phyloP scores from a whole-genome alignment of 441 rosid genomes.

The Raphanus hybrid region DNA sequence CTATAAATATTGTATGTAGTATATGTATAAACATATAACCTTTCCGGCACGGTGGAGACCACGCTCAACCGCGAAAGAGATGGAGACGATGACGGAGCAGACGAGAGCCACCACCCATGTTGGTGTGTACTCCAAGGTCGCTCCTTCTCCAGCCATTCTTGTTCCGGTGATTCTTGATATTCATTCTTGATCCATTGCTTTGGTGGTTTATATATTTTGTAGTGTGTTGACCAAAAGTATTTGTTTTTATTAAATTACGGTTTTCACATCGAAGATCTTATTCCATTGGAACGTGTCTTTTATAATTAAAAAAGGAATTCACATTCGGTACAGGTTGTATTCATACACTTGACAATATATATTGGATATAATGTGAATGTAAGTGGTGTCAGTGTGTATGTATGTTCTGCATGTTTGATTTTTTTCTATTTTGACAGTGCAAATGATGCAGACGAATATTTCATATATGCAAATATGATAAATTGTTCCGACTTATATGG shows the following conservation, averaged over 20 bases:
- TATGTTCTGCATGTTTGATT: too few species aligned
- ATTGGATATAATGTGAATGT: background rate
- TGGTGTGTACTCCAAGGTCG: constrained; percentile 65
- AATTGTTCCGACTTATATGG: too few species aligned
- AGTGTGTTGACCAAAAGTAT: constrained; percentile 10
- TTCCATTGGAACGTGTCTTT: constrained; percentile 27
- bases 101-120: constrained; percentile 86
- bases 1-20: background rate
- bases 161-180: constrained; percentile 14
- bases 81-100: constrained; percentile 62
- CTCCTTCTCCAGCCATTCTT: constrained; percentile 55
- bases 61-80: constrained; percentile 68
- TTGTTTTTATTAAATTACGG: background rate
- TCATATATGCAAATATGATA: too few species aligned
- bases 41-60: constrained; percentile 67
- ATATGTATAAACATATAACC: constrained; percentile 32
- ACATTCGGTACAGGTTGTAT: too few species aligned
- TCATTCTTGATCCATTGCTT: constrained; percentile 11
- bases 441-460: too few species aligned
- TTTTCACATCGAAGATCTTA: background rate
- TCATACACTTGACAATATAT: background rate
- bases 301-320: too few species aligned
- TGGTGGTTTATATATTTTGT: constrained; percentile 2
- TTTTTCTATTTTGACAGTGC: too few species aligned
- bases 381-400: background rate